Conservation (phyloP, 257 asterid genomes). For the Solanum verrucosum region DNA sequence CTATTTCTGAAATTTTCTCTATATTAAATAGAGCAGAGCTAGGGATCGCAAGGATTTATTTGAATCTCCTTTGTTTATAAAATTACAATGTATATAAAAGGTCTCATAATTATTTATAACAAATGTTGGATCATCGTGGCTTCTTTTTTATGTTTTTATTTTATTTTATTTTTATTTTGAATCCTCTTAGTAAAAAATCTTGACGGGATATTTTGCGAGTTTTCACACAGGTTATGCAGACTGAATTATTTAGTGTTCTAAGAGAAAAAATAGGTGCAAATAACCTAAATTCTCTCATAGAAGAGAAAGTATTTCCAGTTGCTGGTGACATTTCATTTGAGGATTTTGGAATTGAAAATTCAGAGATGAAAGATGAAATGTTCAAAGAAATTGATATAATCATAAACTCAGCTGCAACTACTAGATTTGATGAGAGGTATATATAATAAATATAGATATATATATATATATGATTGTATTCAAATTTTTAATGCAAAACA, state of each 20-base stretch:
- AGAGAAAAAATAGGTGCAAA: slow-evolving; percentile 6
- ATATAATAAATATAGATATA: too few relatives aligned
- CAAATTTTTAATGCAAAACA: neutral
- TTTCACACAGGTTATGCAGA: neutral
- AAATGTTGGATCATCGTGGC: too few relatives aligned
- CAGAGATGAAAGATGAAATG: slow-evolving; percentile 16
- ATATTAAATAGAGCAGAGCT: too few relatives aligned
- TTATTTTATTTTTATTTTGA: neutral
- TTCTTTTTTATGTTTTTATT: neutral
- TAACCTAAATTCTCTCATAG: neutral
- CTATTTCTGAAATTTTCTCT: too few relatives aligned
- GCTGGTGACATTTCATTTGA: slow-evolving; percentile 22
- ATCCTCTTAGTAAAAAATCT: neutral
- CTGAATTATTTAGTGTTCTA: slow-evolving; percentile 10
- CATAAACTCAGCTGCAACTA: slow-evolving; percentile 63
- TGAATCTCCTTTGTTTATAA: too few relatives aligned
- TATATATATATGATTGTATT: too few relatives aligned
- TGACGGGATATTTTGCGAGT: neutral
- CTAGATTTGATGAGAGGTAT: slow-evolving; percentile 30
- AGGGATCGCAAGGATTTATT: too few relatives aligned
- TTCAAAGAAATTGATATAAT: slow-evolving; percentile 28
- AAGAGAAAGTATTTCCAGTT: slow-evolving; percentile 15
- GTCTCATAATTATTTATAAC: too few relatives aligned
- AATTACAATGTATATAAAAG: too few relatives aligned
- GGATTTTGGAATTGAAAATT: slow-evolving; percentile 17